A percentile compares a stretch with the other conserved stretches of the same genome.
phyloP scores from a whole-genome alignment of 441 rosid genomes.

The Populus tomentosa region DNA sequence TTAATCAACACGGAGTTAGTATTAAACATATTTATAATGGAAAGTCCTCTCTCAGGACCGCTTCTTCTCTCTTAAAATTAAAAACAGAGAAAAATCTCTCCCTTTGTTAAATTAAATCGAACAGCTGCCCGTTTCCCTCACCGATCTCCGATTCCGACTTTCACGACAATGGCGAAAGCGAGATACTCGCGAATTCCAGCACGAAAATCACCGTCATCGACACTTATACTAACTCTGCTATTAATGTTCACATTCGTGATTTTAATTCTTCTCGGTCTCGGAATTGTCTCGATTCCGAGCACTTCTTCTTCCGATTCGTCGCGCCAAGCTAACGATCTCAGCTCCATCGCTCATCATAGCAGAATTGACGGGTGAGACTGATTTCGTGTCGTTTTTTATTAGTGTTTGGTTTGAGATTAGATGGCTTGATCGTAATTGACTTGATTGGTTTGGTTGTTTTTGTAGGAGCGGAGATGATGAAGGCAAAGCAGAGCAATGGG shows the following conservation, averaged over 20 bases:
- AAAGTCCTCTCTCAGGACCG: neutral
- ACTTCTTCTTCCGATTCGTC: slow-evolving; percentile 22
- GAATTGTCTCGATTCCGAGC: slow-evolving; percentile 67
- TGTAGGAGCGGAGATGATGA: slow-evolving; percentile 44
- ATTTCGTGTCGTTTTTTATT: neutral
- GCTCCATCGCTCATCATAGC: slow-evolving; percentile 45
- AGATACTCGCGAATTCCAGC: slow-evolving; percentile 57
- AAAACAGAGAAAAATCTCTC: neutral
- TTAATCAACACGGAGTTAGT: too few relatives aligned
- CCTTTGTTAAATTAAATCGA: neutral
- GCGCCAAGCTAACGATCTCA: slow-evolving; percentile 54
- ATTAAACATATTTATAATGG: too few relatives aligned
- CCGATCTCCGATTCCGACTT: neutral
- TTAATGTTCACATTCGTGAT: slow-evolving; percentile 57
- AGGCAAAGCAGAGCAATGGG: slow-evolving; percentile 57
- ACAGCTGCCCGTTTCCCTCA: neutral
- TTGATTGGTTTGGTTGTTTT: slow-evolving; percentile 5
- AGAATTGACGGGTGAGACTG: slow-evolving; percentile 32
- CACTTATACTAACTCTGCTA: slow-evolving; percentile 43
- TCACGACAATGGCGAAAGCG: slow-evolving; percentile 49
- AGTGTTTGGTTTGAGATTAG: neutral
- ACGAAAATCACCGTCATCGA: slow-evolving; percentile 58
- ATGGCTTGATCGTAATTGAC: slow-evolving; percentile 9
- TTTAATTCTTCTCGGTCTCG: slow-evolving; percentile 67
- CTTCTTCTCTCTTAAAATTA: neutral